Base-by-base conservation (phyloP, 1,284 basidiomycete genomes). In the Psilocybe mexicana region DNA sequence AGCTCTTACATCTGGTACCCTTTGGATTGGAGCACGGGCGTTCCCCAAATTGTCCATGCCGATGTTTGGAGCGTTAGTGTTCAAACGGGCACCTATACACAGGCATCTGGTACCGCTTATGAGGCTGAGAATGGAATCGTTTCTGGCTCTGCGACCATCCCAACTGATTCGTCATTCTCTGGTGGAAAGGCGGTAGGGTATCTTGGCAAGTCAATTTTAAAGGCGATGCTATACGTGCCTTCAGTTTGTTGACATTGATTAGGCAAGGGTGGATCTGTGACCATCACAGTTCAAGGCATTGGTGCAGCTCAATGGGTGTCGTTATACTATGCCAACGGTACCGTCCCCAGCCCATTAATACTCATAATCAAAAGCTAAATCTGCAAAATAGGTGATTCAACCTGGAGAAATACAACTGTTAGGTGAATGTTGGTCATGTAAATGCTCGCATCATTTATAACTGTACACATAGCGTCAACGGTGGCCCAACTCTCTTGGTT, bases 1-100 rank as follows among this genome's bases (percentile, higher is more conserved):
- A 84, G 82, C 64, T 70, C 76, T 46, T 87, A 87, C 68, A 81
- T 85, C 44, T 87, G 84, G 85, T 80, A 80, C 60, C 84, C 85
- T 2, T 67, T 87, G 54, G 76, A 78, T 53, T 86, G 80, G 77
- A 76, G 76, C 3, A 75, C 76, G 35, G 83, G 84, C 6, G 64
- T 67, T 6, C 84, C 85, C 30, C 74, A 81, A 65, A 75, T 86
- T 28, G 77, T 84, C 18, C 72, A 75, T 43, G 80, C 83, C 10
- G 85, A 86, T 64, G 79, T 86, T 2, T 87, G 84, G 84, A 81
- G 70, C 52, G 64, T 86, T 48, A 74, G 86, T 65, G 45, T 84
- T 10, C 66, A 68, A 18, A 76, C 81, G 10, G 83, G 83, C 2
- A 83, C 82, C 1, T 85, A 79, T 64, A 74, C 74, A 24, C 78